Evolutionary conservation across 2,329 filamentous ascomycete species (phyloP).

Genomic region (Raffaelea deltoideospora): DNA sequence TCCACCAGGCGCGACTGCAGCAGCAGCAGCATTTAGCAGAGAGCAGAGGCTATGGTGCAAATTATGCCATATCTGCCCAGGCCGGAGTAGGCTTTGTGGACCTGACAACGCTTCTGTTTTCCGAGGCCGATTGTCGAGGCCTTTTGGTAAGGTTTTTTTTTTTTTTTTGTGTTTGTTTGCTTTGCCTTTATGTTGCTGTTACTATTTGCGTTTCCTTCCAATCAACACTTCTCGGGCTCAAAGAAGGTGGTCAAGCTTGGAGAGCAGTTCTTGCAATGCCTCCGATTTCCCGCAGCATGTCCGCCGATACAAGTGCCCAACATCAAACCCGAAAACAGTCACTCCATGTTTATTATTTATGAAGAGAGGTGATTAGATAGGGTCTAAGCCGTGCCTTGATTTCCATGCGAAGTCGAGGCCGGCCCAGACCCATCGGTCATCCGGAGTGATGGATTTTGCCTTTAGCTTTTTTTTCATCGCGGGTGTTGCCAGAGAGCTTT

Average conservation of each 20-base stretch:
- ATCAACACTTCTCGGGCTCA: no score
- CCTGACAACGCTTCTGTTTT: conserved; percentile 59
- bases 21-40: neutral
- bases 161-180: conserved; percentile 5
- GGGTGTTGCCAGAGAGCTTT: no score
- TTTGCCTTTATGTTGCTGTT: conserved; percentile 2
- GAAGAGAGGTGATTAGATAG: no score
- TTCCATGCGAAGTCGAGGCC: no score
- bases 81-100: conserved; percentile 64
- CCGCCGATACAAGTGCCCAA: conserved; percentile 58
- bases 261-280: conserved; percentile 15
- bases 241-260: conserved; percentile 47
- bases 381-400: no score
- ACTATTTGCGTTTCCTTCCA: neutral
- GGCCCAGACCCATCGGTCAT: no score
- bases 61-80: conserved; percentile 54
- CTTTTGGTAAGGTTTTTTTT: conserved; percentile 21
- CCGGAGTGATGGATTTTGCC: no score
- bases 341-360: no score
- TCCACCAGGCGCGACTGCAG: neutral
- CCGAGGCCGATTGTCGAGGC: conserved; percentile 45
- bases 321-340: conserved; percentile 27
- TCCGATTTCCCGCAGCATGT: conserved; percentile 38
- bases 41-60: conserved; percentile 64
- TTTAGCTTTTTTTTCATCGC: no score